phyloP scores from a whole-genome alignment of 192 early-diverging fungal species.

The Funneliformis geosporum region DNA sequence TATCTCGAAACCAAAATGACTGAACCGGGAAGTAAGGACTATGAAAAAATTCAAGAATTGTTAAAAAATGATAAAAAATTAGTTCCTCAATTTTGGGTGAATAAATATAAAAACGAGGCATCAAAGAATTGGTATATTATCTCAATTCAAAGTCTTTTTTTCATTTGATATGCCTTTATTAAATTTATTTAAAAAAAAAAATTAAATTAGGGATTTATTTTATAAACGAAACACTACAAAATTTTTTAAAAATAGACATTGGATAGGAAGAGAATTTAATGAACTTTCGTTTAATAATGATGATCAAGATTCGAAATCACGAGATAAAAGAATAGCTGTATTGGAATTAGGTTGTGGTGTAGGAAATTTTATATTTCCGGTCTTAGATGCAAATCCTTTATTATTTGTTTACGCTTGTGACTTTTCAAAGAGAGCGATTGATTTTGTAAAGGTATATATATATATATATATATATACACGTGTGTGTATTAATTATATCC shows the following conservation, averaged over 20 bases:
- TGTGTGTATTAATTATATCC: too few species aligned
- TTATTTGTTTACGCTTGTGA: slow-evolving; percentile 93
- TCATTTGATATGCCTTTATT: too few species aligned
- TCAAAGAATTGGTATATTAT: slow-evolving; percentile 64
- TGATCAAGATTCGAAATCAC: neutral
- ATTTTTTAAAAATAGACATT: slow-evolving; percentile 98
- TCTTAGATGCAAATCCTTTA: slow-evolving; percentile 76
- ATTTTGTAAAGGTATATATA: slow-evolving; percentile 86
- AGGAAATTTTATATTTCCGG: slow-evolving; percentile 94
- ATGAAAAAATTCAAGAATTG: neutral
- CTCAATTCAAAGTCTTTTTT: neutral
- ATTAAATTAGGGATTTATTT: slow-evolving; percentile 64
- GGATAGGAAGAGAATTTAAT: slow-evolving; percentile 94
- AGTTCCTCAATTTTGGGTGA: slow-evolving; percentile 62
- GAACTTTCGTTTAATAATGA: slow-evolving; percentile 54
- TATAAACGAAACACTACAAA: slow-evolving; percentile 86
- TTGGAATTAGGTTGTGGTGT: slow-evolving; percentile 98
- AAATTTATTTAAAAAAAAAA: neutral
- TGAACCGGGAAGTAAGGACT: neutral
- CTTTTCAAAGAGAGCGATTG: slow-evolving; percentile 87
- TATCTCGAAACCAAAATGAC: neutral
- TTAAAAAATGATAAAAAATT: neutral
- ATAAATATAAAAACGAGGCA: slow-evolving; percentile 79
- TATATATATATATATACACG: too few species aligned
- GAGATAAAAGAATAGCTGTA: slow-evolving; percentile 35